These are phyloP conservation scores for Colletotrichum orbiculare DNA, from an alignment of 2,329 filamentous ascomycete species.

Conservation along the genomic window DNA sequence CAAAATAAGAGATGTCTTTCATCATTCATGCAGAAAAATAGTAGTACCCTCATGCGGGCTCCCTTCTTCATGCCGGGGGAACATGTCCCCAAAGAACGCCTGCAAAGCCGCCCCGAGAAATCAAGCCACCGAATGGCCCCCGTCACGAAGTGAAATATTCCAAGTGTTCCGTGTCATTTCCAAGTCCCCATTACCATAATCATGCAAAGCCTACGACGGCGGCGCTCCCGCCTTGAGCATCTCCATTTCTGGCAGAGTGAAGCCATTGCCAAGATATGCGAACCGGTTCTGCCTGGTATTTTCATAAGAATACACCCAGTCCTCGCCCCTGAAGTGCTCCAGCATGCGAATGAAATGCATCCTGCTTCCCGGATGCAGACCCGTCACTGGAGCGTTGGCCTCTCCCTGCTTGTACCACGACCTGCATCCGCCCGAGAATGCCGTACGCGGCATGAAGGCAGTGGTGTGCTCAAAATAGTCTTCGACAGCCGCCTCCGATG, in stretches of 20 bases:
- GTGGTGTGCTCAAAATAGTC: conserved; percentile 62
- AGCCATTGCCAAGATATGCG: conserved; percentile 64
- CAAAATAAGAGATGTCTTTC: background rate
- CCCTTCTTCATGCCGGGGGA: conserved; percentile 6
- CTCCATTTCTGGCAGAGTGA: conserved; percentile 55
- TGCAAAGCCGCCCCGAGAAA: conserved; percentile 22
- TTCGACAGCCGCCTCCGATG: conserved; percentile 57
- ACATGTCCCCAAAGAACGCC: conserved; percentile 23
- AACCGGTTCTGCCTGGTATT: conserved; percentile 54
- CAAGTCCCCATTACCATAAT: background rate
- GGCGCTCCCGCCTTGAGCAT: conserved; percentile 33
- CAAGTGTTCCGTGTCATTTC: background rate
- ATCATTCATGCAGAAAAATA: background rate
- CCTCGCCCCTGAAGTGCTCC: conserved; percentile 60
- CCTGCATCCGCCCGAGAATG: conserved; percentile 58
- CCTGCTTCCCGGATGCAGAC: conserved; percentile 62
- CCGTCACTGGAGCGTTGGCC: conserved; percentile 57
- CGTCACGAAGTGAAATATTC: too few relatives aligned
- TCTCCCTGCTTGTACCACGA: conserved; percentile 64
- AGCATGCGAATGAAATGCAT: conserved; percentile 66
- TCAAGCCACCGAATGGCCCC: background rate
- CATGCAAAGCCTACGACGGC: background rate
- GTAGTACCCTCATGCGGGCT: too few relatives aligned
- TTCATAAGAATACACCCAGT: conserved; percentile 63
- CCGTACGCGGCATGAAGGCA: conserved; percentile 64